Evolutionary conservation across 2,329 filamentous ascomycete species (phyloP).

Genomic region (Myrmaecium sp.): DNA sequence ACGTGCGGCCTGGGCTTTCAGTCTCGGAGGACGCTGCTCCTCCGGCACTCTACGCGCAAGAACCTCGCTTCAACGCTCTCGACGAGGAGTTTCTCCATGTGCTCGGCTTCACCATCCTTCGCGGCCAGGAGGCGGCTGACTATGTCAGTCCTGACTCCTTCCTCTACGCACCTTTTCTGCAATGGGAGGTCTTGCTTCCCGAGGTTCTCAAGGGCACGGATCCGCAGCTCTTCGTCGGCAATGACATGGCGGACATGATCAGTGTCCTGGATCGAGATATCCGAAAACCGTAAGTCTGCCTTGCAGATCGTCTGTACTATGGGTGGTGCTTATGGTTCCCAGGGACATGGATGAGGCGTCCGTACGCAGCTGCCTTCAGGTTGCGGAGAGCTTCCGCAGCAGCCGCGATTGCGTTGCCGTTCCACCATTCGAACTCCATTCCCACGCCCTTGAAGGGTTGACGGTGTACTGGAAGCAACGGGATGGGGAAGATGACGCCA

Average conservation of each 20-base stretch:
- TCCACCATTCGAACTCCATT: conserved; percentile 14
- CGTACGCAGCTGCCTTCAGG: conserved; percentile 7
- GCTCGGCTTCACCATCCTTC: conserved; percentile 9
- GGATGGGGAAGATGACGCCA: too few relatives aligned
- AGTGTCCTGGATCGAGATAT: too few relatives aligned
- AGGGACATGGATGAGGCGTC: conserved; percentile 2
- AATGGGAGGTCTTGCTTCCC: conserved; percentile 17
- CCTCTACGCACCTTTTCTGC: conserved; percentile 20
- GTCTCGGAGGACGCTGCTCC: neutral
- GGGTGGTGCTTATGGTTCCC: conserved; percentile 1
- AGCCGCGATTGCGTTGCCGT: conserved; percentile 8
- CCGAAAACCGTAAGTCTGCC: too few relatives aligned
- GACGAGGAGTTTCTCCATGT: conserved; percentile 13
- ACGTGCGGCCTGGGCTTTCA: neutral
- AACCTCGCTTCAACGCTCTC: conserved; percentile 17
- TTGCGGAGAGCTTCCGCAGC: conserved; percentile 12
- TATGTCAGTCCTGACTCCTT: conserved; percentile 11
- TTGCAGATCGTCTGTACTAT: conserved; percentile 1
- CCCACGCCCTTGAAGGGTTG: conserved; percentile 16
- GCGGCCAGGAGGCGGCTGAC: conserved; percentile 1
- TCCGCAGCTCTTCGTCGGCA: conserved; percentile 18
- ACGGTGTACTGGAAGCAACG: conserved; percentile 12
- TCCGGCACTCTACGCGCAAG: conserved; percentile 15
- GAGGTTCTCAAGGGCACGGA: conserved; percentile 13
- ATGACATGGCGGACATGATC: conserved; percentile 14